Base-by-base conservation (phyloP, 306 rosid species). In the Neltuma alba region DNA sequence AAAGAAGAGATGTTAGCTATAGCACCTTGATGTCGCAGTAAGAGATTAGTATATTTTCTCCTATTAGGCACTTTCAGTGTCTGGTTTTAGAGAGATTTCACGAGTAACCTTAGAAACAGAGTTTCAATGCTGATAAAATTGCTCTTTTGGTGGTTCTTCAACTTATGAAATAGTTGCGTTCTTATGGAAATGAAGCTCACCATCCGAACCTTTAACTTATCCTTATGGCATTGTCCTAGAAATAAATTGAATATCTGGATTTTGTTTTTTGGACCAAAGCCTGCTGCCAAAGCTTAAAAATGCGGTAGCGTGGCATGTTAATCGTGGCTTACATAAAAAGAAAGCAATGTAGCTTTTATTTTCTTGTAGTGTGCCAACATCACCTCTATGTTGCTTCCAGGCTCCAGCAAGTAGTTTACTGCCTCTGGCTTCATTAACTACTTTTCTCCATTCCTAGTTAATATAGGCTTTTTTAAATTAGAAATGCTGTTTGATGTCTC, bases 131-230 rank as follows among this genome's bases (percentile, higher is more conserved):
- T 52, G 34, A 63, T 64, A 4, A 33, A 23, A 48, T 42, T 76
- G 48, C 52, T 14, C 28, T 41, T 31, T 4, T 38, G 16, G 40
- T 25, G 70, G 40, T 36, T 52, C 9, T 25, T 37, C 9, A 27
- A 23, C 20, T 25, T 48, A 9, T 25, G 21, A 18, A 16, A 34
- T 63, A 7, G 37, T 7, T 63, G 5, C 20, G 13, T 23, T 23
- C 68, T 15, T 25, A 62, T 30, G 20, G 71, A 75, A 15, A 60
- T 10, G 55, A 70, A 45, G 71, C 33, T 63, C 47, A 16, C 73
- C 33, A 62, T 62, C 44, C 45, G 47, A 11, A 42, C 16, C 1
- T 28, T 30, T n/a, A 21, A 28, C 25, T 31, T 30, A 13, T 31
- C 4, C 28, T 42, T 34, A 33, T 25, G 13, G 36, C 50, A 34